Evolutionary conservation across 768 basidiomycete genomes (phyloP).

Genomic region (Calvatia gigantea): DNA sequence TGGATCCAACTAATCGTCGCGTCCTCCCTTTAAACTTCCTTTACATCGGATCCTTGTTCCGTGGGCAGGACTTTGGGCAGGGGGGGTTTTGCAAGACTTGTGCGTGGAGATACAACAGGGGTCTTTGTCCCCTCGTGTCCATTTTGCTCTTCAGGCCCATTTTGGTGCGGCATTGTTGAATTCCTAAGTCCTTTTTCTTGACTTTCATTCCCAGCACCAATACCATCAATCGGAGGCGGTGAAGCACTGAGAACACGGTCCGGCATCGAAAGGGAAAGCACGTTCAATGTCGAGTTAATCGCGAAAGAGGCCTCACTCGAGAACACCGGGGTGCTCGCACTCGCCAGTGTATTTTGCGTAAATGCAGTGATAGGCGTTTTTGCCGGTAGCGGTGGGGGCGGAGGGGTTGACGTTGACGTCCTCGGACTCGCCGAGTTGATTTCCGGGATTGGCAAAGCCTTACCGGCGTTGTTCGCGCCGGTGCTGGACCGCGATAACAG

Average conservation of each 20-base stretch:
- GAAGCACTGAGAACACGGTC: conserved; percentile 5
- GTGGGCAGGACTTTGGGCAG: background rate
- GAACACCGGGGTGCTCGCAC: background rate
- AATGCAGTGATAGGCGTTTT: conserved; percentile 13
- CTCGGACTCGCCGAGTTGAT: conserved; percentile 21
- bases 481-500: conserved; percentile 36
- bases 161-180: background rate
- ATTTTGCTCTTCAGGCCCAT: background rate
- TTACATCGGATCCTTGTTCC: background rate
- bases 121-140: background rate
- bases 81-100: background rate
- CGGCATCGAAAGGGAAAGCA: background rate
- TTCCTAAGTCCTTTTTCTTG: background rate
- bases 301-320: background rate
- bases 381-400: conserved; percentile 22
- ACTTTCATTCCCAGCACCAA: background rate
- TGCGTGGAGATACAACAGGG: background rate
- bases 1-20: background rate
- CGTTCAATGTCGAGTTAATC: conserved; percentile 2
- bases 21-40: background rate
- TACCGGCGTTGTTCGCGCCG: conserved; percentile 22
- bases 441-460: conserved; percentile 3
- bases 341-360: conserved; percentile 4
- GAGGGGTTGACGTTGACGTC: conserved; percentile 24
- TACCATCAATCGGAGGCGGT: background rate